Evolutionary conservation across 2,329 filamentous ascomycete species (phyloP).

Genomic region (Eutypella sp.): DNA sequence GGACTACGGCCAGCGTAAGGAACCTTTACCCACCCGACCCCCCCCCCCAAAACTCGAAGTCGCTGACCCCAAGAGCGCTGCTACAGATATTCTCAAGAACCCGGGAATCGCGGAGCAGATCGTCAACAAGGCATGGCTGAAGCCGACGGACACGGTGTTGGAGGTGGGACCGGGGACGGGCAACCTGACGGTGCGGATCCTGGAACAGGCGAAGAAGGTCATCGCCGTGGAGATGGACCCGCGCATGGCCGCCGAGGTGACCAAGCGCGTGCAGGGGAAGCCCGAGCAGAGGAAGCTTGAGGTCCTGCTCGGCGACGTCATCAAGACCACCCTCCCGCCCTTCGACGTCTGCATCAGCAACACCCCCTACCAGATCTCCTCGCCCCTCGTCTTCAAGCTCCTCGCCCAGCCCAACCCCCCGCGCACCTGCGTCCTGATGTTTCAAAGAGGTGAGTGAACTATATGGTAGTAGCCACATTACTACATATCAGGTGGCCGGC

Average conservation of each 20-base stretch:
- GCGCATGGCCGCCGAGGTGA: slow-evolving; percentile 92
- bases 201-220: slow-evolving; percentile 77
- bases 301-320: slow-evolving; percentile 85
- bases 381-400: slow-evolving; percentile 85
- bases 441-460: slow-evolving; percentile 57
- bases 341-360: slow-evolving; percentile 81
- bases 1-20: slow-evolving; percentile 62
- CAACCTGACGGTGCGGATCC: slow-evolving; percentile 80
- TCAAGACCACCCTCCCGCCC: slow-evolving; percentile 70
- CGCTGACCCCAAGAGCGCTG: not conserved
- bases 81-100: slow-evolving; percentile 90
- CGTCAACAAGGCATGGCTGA: slow-evolving; percentile 80
- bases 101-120: slow-evolving; percentile 66
- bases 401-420: slow-evolving; percentile 78
- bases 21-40: too few relatives aligned
- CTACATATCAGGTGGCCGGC: too few relatives aligned
- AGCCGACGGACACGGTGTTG: slow-evolving; percentile 84
- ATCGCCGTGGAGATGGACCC: slow-evolving; percentile 92
- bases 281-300: slow-evolving; percentile 80
- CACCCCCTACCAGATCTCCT: slow-evolving; percentile 74
- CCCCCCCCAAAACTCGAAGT: not conserved
- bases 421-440: slow-evolving; percentile 85
- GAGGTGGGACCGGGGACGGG: slow-evolving; percentile 81
- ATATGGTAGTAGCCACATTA: slow-evolving; percentile 63
- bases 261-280: slow-evolving; percentile 87